phyloP scores from a whole-genome alignment of 2,329 filamentous ascomycete species.

The Nothophoma quercina region DNA sequence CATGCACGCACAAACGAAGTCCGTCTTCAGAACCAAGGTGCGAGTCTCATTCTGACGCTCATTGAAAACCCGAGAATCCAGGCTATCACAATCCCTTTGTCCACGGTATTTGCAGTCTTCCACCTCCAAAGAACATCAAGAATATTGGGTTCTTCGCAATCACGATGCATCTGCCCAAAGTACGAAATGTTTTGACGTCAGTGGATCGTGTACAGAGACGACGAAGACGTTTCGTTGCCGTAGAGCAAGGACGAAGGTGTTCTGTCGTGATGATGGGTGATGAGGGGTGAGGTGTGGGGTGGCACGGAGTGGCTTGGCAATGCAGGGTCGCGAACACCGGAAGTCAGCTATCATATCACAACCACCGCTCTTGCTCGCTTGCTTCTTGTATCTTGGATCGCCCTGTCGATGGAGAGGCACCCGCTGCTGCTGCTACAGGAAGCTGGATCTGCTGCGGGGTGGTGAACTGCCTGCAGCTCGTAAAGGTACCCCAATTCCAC shows the following conservation, averaged over 20 bases:
- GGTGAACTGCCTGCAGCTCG: conserved; percentile 36
- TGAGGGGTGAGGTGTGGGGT: neutral
- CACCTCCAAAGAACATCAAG: too few relatives aligned
- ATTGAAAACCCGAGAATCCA: too few relatives aligned
- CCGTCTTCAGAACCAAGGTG: too few relatives aligned
- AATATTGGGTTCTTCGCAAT: too few relatives aligned
- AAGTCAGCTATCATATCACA: neutral
- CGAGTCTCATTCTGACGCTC: too few relatives aligned
- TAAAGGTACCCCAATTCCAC: conserved; percentile 28
- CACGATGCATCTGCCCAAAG: too few relatives aligned
- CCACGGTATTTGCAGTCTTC: too few relatives aligned
- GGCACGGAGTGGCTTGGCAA: neutral
- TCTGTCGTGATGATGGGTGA: neutral
- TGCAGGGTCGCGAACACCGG: neutral
- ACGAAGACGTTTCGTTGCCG: too few relatives aligned
- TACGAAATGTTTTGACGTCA: too few relatives aligned
- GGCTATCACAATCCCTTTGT: too few relatives aligned
- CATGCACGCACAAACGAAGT: too few relatives aligned
- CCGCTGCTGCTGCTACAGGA: conserved; percentile 40
- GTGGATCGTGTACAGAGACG: too few relatives aligned
- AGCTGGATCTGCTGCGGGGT: conserved; percentile 44
- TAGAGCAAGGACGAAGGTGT: neutral
- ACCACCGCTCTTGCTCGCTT: neutral
- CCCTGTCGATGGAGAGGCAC: conserved; percentile 46
- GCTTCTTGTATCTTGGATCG: conserved; percentile 6